These are phyloP conservation scores for Chenopodium berlandieri DNA, from an alignment of 148 eudicot species.

Conservation along the genomic window DNA sequence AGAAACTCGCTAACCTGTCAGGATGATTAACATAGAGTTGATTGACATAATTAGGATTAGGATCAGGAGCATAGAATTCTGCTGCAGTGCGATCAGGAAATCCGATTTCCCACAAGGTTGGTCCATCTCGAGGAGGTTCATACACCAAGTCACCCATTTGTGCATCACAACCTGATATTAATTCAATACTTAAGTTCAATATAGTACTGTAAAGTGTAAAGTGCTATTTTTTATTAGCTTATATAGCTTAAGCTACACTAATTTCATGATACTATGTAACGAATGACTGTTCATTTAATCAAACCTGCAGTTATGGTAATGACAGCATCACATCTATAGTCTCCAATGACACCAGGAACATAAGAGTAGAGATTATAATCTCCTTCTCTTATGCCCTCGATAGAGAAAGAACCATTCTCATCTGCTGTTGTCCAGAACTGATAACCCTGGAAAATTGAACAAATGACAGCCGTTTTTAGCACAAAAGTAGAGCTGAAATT, in stretches of 20 bases:
- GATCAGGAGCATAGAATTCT: slow-evolving; percentile 81
- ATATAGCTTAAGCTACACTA: not conserved
- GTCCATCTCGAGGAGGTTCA: slow-evolving; percentile 86
- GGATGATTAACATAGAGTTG: slow-evolving; percentile 66
- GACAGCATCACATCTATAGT: not conserved
- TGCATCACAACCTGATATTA: slow-evolving; percentile 40
- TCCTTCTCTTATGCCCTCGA: slow-evolving; percentile 50
- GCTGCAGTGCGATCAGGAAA: slow-evolving; percentile 88
- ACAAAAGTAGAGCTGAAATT: not conserved
- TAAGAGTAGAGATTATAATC: slow-evolving; percentile 73
- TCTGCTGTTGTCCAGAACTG: slow-evolving; percentile 86
- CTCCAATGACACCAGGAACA: slow-evolving; percentile 38
- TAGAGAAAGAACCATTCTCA: slow-evolving; percentile 53
- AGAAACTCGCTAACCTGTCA: slow-evolving; percentile 50
- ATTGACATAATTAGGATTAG: slow-evolving; percentile 70
- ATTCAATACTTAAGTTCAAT: not conserved
- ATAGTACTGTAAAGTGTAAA: too few relatives aligned
- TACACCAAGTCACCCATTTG: slow-evolving; percentile 58
- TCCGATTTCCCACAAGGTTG: slow-evolving; percentile 97
- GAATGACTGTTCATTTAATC: not conserved
- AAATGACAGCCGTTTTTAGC: not conserved
- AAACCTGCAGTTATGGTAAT: slow-evolving; percentile 62
- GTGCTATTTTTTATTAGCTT: not conserved
- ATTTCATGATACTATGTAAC: not conserved
- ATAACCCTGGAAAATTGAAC: slow-evolving; percentile 48